Evolutionary conservation across 2,329 filamentous ascomycete genomes (phyloP).

Genomic region (Sporothrix pseudoabietina): DNA sequence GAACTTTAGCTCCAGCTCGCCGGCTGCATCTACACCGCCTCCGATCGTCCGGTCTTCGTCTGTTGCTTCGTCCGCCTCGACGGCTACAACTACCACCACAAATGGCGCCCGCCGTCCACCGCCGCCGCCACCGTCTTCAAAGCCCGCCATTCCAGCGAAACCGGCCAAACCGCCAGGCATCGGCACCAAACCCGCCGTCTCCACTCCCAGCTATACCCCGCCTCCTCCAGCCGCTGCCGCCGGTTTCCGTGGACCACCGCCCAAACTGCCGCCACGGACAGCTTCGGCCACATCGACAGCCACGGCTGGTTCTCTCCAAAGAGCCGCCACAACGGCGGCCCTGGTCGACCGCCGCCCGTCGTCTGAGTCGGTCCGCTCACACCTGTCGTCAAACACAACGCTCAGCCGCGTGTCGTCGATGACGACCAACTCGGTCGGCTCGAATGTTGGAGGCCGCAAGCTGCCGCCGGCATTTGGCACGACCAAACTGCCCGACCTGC

Average conservation of each 20-base stretch:
- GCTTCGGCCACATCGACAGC: conserved; percentile 40
- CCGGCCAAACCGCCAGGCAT: conserved; percentile 29
- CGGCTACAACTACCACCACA: neutral
- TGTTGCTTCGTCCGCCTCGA: conserved; percentile 1
- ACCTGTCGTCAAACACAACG: conserved; percentile 56
- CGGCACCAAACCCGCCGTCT: conserved; percentile 46
- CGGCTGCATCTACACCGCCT: conserved; percentile 20
- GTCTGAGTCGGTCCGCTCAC: conserved; percentile 59
- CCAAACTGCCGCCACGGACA: conserved; percentile 55
- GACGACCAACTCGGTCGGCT: conserved; percentile 47
- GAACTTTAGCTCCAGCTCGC: conserved; percentile 48
- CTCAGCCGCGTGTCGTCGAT: conserved; percentile 51
- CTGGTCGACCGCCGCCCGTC: conserved; percentile 54
- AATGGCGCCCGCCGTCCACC: conserved; percentile 23
- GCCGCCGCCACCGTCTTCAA: neutral
- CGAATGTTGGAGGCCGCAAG: conserved; percentile 44
- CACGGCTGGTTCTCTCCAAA: conserved; percentile 43
- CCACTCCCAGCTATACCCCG: conserved; percentile 41
- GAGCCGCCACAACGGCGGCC: neutral
- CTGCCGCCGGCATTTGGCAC: conserved; percentile 60
- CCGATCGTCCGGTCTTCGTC: conserved; percentile 35
- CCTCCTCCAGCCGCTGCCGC: conserved; percentile 41
- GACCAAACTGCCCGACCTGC: conserved; percentile 59
- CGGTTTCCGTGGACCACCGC: conserved; percentile 44
- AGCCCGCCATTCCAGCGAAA: conserved; percentile 5